Evolutionary conservation across 2,329 filamentous ascomycete genomes (phyloP).

Genomic region (Neonectria coccinea): DNA sequence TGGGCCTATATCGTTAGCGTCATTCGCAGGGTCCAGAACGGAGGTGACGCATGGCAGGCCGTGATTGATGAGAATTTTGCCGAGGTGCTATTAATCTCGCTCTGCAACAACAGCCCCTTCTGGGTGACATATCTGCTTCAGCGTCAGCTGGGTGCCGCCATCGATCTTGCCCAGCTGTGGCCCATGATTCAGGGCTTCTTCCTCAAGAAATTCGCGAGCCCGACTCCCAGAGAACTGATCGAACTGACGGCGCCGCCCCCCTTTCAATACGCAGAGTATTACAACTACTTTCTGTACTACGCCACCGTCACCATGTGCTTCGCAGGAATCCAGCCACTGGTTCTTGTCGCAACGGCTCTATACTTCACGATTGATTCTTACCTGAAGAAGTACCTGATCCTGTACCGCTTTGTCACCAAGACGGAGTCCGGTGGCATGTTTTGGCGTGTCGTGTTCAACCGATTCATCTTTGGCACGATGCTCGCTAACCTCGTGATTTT

Average conservation of each 20-base stretch:
- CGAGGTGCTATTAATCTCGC: slow-evolving; percentile 72
- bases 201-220: slow-evolving; percentile 83
- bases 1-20: slow-evolving; percentile 80
- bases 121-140: slow-evolving; percentile 96
- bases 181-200: slow-evolving; percentile 87
- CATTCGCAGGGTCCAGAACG: slow-evolving; percentile 66
- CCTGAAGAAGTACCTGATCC: slow-evolving; percentile 93
- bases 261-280: slow-evolving; percentile 96
- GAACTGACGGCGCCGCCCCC: slow-evolving; percentile 91
- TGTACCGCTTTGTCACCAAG: slow-evolving; percentile 97
- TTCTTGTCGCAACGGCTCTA: slow-evolving; percentile 85
- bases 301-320: slow-evolving; percentile 89
- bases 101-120: slow-evolving; percentile 87
- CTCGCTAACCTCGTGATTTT: slow-evolving; percentile 84
- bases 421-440: slow-evolving; percentile 94
- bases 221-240: slow-evolving; percentile 91
- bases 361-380: slow-evolving; percentile 91
- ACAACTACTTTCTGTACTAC: slow-evolving; percentile 98
- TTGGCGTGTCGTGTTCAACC: slow-evolving; percentile 93
- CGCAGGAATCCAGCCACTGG: slow-evolving; percentile 85
- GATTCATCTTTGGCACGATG: slow-evolving; percentile 85
- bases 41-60: slow-evolving; percentile 74
- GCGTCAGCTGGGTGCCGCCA: slow-evolving; percentile 91
- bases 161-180: slow-evolving; percentile 91
- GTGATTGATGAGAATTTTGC: slow-evolving; percentile 74